Percentiles rank a stretch among this genome's conserved stretches.
Conservation (phyloP, 2,329 filamentous ascomycete genomes). For the Epichloe amarillans region DNA sequence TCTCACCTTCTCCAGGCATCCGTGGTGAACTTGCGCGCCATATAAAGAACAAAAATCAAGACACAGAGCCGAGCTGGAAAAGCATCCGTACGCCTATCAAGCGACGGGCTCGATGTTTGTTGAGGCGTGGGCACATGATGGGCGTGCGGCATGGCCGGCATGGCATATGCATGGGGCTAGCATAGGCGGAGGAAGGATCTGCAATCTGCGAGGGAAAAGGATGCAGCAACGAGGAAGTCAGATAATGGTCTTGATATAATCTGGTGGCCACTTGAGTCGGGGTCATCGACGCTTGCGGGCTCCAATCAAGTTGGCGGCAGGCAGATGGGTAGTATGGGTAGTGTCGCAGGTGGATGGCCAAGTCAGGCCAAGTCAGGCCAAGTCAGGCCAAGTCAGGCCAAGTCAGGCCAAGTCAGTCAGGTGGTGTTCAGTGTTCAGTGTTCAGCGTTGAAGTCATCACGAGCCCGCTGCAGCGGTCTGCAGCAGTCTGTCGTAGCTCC, state of each 20-base stretch:
- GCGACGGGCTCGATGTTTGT: background rate
- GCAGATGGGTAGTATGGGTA: background rate
- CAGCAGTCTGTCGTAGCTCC: too few species aligned
- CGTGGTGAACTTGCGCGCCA: constrained; percentile 23
- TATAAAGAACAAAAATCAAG: background rate
- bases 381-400: background rate
- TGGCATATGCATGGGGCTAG: background rate
- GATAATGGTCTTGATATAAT: background rate
- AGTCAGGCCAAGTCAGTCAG: background rate
- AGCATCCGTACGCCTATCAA: background rate
- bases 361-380: background rate
- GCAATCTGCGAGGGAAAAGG: too few species aligned
- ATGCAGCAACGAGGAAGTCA: background rate
- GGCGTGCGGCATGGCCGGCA: background rate
- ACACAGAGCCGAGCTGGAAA: too few species aligned
- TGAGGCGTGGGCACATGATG: constrained; percentile 2
- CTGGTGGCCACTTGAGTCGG: background rate
- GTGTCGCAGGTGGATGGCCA: background rate
- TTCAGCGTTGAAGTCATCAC: background rate
- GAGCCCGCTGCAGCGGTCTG: background rate
- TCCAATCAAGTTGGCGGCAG: background rate
- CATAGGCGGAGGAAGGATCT: background rate
- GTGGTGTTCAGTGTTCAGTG: background rate
- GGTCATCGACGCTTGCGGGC: background rate
- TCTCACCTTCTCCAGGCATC: constrained; percentile 54